Evolutionary conservation across 2,329 filamentous ascomycete species (phyloP), one percentile per base, ranked within the genome.

Genomic region (Dothidotthia symphoricarpi): DNA sequence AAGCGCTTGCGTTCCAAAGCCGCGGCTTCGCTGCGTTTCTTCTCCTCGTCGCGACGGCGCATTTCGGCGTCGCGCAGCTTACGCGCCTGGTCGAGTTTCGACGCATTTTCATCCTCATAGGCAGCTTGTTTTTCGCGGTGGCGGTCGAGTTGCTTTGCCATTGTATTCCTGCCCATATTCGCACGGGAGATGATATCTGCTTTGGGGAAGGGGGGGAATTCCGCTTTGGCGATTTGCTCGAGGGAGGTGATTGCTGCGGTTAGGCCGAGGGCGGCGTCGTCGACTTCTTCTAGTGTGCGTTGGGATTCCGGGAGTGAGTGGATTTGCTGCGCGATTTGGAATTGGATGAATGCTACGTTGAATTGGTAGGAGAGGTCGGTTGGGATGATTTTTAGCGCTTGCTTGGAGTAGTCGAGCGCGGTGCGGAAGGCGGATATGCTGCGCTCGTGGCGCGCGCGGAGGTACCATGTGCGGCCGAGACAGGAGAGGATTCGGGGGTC

Each of bases 311-410:
- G 75, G 36, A 95, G 74, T 24, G 73, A 75, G 66, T 88, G 84
- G 37, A 96, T 82, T 19, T 86, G 80, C 30, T 85, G 85, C 14
- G 91, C 91, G 37, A 97, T 82, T 65, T 96, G 90, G 47, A 95
- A 94, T 63, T 97, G 93, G 17, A 97, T 88, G 61, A 96, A 98
- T 1, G 93, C 93, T 17, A 98, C 87, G 59, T 98, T 98, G 77
- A 98, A 98, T 65, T 93, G 88, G 67, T 93, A 88, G 67, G 95
- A 88, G 19, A 90, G 77, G 56, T 95, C 88, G 4, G 93, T 86
- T 0, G 89, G 86, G 1, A 86, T 82, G 37, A 86, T 78, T 38
- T 82, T 79, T 13, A 95, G 79, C 16, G 91, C 88, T 78, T 77
- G 77, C 42, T 75, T 72, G 11, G 81, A 78, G 55, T 81, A 82